Conservation (phyloP, 768 basidiomycete genomes). For the Mycena rosella region DNA sequence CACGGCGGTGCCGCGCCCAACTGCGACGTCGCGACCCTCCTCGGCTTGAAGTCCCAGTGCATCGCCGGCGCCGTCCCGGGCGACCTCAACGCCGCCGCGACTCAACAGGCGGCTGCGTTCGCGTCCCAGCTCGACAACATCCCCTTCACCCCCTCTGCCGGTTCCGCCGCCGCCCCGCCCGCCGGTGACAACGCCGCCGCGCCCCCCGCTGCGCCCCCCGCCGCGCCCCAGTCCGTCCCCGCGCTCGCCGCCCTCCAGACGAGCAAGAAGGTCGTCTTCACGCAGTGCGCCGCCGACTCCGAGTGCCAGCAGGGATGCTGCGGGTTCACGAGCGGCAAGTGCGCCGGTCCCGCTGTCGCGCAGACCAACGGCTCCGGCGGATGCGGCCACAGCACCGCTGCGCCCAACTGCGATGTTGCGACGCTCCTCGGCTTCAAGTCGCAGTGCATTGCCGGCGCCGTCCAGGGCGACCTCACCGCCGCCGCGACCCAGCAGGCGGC, state of each 20-base stretch:
- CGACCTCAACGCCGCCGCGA: neutral
- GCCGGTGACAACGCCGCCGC: neutral
- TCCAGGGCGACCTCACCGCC: neutral
- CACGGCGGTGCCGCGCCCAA: constrained; percentile 40
- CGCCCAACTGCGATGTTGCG: constrained; percentile 41
- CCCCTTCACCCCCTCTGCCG: constrained; percentile 16
- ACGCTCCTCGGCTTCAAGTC: constrained; percentile 31
- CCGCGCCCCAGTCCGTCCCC: no score
- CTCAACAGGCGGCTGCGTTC: constrained; percentile 9
- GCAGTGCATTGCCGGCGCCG: neutral
- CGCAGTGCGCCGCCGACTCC: constrained; percentile 37
- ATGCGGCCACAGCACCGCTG: constrained; percentile 40
- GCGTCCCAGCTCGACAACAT: constrained; percentile 22
- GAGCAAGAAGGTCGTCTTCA: constrained; percentile 33
- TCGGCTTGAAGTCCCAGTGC: constrained; percentile 24
- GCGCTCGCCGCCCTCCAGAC: neutral
- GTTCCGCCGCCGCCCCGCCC: neutral
- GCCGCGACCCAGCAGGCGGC: constrained; percentile 2
- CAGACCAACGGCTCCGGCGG: constrained; percentile 41
- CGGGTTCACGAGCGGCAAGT: constrained; percentile 42
- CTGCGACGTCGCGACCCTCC: constrained; percentile 38
- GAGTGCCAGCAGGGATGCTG: constrained; percentile 44
- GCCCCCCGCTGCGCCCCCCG: neutral
- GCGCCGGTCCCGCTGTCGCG: constrained; percentile 42
- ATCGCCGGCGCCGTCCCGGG: neutral